Base-by-base conservation (phyloP, 495 filamentous ascomycete species). In the Delitschia confertaspora region DNA sequence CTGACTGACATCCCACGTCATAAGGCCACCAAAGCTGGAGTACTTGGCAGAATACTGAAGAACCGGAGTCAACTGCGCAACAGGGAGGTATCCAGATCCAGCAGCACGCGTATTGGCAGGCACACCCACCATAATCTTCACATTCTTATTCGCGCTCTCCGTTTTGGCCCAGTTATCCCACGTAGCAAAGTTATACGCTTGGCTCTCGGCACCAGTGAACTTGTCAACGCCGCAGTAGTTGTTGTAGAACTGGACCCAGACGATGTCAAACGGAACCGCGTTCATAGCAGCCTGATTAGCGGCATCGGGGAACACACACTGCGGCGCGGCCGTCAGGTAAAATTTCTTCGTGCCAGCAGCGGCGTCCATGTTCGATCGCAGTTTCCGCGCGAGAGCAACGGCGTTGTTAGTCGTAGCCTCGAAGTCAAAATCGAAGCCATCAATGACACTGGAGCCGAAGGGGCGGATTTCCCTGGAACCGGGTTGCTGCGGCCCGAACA, bases 161-260 rank as follows among this genome's bases (percentile, higher is more conserved):
- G 60, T 73, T 52, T 76, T 71, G 5, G 82, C 79, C 79, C 82
- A 88, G 49, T 67, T 66, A 47, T 85, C 80, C 83, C 83, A 86
- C 39, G 68, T 69, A 10, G 63, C 67, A 58, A 83, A 79, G 63
- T 85, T 83, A 65, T 79, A 85, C 48, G 74, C 73, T 42, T 60
- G 70, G 57, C 74, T 73, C 4, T 60, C 69, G 7, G 56, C 41
- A 0, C 61, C 20, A 8, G 59, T 41, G 61, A 69, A 85, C 14
- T 66, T 65, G 36, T 67, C 60, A 3, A 77, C 57, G 11, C 81
- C 80, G 60, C 81, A 84, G 52, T 65, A 75, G 66, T 81, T 82
- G 68, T 56, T 60, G 26, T 47, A 63, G 41, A 53, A 53, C 33
- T 57, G 56, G 4, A 56, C 40, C 14, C 39, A 53, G 18, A 60